Evolutionary conservation across 2,329 filamentous ascomycete genomes (phyloP).

Genomic region (Fusarium sp.): DNA sequence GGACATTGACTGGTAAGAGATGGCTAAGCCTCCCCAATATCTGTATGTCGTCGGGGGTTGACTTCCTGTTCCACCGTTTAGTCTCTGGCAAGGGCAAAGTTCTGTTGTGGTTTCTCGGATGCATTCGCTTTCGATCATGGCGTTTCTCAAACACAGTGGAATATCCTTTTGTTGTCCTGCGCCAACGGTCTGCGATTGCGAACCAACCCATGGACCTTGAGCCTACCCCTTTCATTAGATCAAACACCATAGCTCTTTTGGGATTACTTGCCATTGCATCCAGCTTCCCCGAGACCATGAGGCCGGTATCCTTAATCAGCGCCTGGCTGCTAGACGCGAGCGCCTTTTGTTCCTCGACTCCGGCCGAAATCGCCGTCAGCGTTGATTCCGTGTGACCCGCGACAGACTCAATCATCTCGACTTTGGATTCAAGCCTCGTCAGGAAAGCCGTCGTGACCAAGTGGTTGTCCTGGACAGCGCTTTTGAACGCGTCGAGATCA

Average conservation of each 20-base stretch:
- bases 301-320: neutral
- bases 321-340: neutral
- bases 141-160: neutral
- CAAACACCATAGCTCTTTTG: fast-evolving
- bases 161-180: neutral
- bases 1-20: neutral
- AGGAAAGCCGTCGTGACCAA: neutral
- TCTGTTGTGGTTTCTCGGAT: fast-evolving
- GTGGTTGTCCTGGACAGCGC: fast-evolving
- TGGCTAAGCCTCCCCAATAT: neutral
- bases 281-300: neutral
- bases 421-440: neutral
- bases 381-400: too few relatives aligned
- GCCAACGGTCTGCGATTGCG: neutral
- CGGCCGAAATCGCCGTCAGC: neutral
- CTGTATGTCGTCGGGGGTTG: neutral
- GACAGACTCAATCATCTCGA: neutral
- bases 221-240: neutral
- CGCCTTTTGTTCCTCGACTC: neutral
- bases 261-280: neutral
- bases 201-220: neutral
- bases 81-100: neutral
- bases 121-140: neutral
- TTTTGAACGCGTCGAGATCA: neutral
- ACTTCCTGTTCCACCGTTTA: too few relatives aligned